These are phyloP conservation scores for Trichophyton benhamiae DNA, from an alignment of 2,329 filamentous ascomycete species.

Conservation along the genomic window DNA sequence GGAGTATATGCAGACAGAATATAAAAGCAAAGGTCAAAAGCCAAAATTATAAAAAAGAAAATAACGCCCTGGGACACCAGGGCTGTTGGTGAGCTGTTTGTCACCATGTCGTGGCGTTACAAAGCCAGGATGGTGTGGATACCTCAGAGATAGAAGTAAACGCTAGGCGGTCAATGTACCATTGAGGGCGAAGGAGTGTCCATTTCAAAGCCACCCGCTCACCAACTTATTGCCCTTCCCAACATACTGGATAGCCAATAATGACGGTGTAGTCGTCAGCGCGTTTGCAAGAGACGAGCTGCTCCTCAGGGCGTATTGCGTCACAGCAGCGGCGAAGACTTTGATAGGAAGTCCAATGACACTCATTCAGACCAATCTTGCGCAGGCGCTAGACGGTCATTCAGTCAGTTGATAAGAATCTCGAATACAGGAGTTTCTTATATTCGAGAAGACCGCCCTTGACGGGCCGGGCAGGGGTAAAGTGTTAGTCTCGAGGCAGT, in stretches of 20 bases:
- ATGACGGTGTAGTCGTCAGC: background rate
- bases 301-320: background rate
- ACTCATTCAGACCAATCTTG: background rate
- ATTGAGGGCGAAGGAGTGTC: background rate
- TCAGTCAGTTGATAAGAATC: background rate
- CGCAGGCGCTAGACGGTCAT: background rate
- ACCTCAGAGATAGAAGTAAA: conserved; percentile 1
- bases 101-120: conserved; percentile 5
- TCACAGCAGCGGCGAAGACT: background rate
- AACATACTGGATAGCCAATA: background rate
- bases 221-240: conserved; percentile 1
- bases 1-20: conserved; percentile 1
- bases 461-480: background rate
- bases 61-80: background rate
- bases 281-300: background rate
- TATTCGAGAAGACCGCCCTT: background rate
- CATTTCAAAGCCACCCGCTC: conserved; percentile 4
- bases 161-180: conserved; percentile 5
- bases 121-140: conserved; percentile 6
- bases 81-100: background rate
- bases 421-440: background rate
- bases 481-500: background rate
- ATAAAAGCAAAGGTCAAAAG: background rate
- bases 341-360: background rate
- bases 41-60: background rate